Percentiles rank a stretch among this genome's conserved stretches.
Evolutionary conservation across 2,329 filamentous ascomycete genomes (phyloP).

Genomic region (Fusarium sublunatum): DNA sequence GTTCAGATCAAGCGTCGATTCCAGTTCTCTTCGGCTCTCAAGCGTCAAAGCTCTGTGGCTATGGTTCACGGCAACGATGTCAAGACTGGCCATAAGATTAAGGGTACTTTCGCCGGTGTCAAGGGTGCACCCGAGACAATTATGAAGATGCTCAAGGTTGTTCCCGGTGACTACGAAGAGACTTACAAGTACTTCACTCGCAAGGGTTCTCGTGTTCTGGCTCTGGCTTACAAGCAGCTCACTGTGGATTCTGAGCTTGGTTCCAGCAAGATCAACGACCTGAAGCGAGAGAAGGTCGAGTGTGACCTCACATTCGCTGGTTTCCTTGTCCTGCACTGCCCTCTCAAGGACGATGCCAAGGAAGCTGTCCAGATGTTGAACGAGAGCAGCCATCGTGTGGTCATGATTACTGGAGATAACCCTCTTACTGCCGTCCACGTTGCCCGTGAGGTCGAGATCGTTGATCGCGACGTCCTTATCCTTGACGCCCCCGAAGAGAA

Average conservation of each 20-base stretch:
- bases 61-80: constrained; percentile 79
- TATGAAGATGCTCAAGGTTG: constrained; percentile 85
- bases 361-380: constrained; percentile 96
- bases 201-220: constrained; percentile 92
- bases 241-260: constrained; percentile 84
- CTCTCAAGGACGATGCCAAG: constrained; percentile 95
- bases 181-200: constrained; percentile 98
- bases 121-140: constrained; percentile 99
- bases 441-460: constrained; percentile 94
- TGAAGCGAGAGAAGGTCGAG: constrained; percentile 94
- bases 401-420: constrained; percentile 99
- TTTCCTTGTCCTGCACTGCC: constrained; percentile 94
- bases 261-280: constrained; percentile 86
- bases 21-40: constrained; percentile 96
- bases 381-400: constrained; percentile 96
- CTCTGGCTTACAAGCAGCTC: constrained; percentile 93
- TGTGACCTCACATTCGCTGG: constrained; percentile 87
- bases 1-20: constrained; percentile 97
- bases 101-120: constrained; percentile 91
- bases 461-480: constrained; percentile 94
- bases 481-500: constrained; percentile 95
- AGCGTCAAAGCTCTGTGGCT: constrained; percentile 94
- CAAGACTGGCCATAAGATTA: constrained; percentile 78
- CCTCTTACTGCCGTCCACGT: constrained; percentile 96
- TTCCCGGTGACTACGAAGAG: constrained; percentile 92